Percentiles rank a stretch among this genome's conserved stretches.
Conservation (phyloP, 108 stramenopile species). For the Stephanodiscus triporus region DNA sequence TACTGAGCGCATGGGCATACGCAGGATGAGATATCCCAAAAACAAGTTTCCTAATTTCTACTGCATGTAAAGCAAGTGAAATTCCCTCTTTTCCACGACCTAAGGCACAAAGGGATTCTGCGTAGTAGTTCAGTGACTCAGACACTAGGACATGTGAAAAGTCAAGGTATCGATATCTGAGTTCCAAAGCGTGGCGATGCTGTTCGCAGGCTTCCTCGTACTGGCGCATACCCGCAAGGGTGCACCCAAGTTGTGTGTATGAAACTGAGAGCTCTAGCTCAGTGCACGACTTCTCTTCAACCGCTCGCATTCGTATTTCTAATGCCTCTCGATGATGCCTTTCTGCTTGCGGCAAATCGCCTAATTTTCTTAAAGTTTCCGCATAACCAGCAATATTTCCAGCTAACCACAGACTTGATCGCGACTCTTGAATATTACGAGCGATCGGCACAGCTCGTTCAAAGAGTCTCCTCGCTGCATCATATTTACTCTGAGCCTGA, state of each 20-base stretch:
- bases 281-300: slow-evolving; percentile 49
- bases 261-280: slow-evolving; percentile 56
- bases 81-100: slow-evolving; percentile 51
- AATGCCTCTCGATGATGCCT: slow-evolving; percentile 48
- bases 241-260: slow-evolving; percentile 55
- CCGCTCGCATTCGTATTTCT: slow-evolving; percentile 46
- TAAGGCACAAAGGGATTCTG: slow-evolving; percentile 51
- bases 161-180: slow-evolving; percentile 49
- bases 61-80: slow-evolving; percentile 51
- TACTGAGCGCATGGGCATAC: slow-evolving; percentile 51
- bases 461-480: slow-evolving; percentile 42
- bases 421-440: slow-evolving; percentile 53
- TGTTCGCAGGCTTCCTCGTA: slow-evolving; percentile 47
- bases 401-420: slow-evolving; percentile 52
- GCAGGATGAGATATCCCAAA: slow-evolving; percentile 54
- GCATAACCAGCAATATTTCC: slow-evolving; percentile 54
- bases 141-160: slow-evolving; percentile 53
- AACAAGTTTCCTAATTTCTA: slow-evolving; percentile 44
- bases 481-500: slow-evolving; percentile 50
- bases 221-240: slow-evolving; percentile 43
- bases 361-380: slow-evolving; percentile 49
- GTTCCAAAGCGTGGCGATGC: slow-evolving; percentile 39
- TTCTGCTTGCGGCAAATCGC: slow-evolving; percentile 53
- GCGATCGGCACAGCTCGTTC: slow-evolving; percentile 54
- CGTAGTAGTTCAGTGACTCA: slow-evolving; percentile 55